Evolutionary conservation across 805 yeast species (phyloP).

Genomic region (Ogataea henricii): DNA sequence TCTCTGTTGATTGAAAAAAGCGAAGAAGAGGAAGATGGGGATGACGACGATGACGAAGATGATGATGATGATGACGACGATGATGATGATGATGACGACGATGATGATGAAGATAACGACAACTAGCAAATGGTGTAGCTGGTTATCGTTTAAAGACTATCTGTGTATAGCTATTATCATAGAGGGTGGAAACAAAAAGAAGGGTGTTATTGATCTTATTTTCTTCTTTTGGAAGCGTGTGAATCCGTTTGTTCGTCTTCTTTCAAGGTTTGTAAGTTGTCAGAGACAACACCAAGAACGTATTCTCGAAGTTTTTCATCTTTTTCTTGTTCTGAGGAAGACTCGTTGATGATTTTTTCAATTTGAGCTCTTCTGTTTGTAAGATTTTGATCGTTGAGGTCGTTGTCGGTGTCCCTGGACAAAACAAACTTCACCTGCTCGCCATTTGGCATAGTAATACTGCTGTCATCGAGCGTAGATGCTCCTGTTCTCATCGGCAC

Average conservation of each 20-base stretch:
- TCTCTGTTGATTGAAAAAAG: constrained; percentile 35
- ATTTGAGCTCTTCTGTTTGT: constrained; percentile 62
- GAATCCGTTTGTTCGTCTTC: constrained; percentile 15
- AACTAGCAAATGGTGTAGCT: no score
- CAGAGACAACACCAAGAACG: constrained; percentile 64
- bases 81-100: constrained; percentile 15
- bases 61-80: constrained; percentile 23
- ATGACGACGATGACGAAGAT: constrained; percentile 20
- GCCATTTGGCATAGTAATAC: constrained; percentile 32
- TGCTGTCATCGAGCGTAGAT: constrained; percentile 7
- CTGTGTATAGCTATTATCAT: constrained; percentile 2
- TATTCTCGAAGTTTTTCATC: constrained; percentile 74
- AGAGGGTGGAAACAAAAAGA: not conserved
- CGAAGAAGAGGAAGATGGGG: constrained; percentile 20
- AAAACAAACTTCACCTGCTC: constrained; percentile 60
- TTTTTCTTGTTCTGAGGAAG: constrained; percentile 66
- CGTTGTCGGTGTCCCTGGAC: constrained; percentile 44
- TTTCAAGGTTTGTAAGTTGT: constrained; percentile 32
- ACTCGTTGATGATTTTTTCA: constrained; percentile 57
- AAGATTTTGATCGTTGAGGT: constrained; percentile 41
- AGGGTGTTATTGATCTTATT: constrained; percentile 9
- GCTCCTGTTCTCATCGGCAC: constrained; percentile 23
- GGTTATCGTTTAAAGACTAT: not conserved
- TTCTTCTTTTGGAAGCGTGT: constrained; percentile 27
- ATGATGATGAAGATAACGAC: not conserved